phyloP scores from a whole-genome alignment of 768 basidiomycete genomes.

The Psilocybe cyanescens region DNA sequence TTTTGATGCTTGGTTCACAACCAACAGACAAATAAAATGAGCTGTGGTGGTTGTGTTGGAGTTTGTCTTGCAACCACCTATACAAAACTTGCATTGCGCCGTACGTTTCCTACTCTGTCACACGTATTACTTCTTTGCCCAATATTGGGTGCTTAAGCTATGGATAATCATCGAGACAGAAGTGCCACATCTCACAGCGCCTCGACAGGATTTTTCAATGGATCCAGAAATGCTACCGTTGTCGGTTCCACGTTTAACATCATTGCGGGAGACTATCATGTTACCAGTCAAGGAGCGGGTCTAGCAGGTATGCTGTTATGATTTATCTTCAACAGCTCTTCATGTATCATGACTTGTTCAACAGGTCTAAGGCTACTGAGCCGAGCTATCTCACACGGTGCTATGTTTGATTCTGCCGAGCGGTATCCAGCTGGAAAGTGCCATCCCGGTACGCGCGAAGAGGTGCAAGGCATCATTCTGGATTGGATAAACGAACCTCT shows the following conservation, averaged over 20 bases:
- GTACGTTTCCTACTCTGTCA: too few species aligned
- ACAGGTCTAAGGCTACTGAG: background rate
- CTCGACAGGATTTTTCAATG: background rate
- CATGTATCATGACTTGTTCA: background rate
- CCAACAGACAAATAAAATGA: too few species aligned
- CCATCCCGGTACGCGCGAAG: slow-evolving; percentile 7
- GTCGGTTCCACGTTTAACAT: background rate
- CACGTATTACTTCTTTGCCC: too few species aligned
- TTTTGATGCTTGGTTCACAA: too few species aligned
- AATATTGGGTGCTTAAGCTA: too few species aligned
- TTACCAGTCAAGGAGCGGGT: background rate
- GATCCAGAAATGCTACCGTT: background rate
- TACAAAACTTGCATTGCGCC: too few species aligned
- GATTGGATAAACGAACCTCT: background rate
- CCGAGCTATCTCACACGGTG: background rate
- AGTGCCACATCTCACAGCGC: background rate
- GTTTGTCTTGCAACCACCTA: too few species aligned
- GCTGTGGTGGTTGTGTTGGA: too few species aligned
- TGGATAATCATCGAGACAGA: too few species aligned
- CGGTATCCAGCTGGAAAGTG: slow-evolving; percentile 5
- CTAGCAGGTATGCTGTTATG: background rate
- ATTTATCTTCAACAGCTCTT: background rate
- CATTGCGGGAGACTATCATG: background rate
- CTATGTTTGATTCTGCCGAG: slow-evolving; percentile 12
- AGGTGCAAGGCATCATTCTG: background rate